Evolutionary conservation across 805 yeast genomes (phyloP).

Genomic region (Tetrapisispora phaffii): DNA sequence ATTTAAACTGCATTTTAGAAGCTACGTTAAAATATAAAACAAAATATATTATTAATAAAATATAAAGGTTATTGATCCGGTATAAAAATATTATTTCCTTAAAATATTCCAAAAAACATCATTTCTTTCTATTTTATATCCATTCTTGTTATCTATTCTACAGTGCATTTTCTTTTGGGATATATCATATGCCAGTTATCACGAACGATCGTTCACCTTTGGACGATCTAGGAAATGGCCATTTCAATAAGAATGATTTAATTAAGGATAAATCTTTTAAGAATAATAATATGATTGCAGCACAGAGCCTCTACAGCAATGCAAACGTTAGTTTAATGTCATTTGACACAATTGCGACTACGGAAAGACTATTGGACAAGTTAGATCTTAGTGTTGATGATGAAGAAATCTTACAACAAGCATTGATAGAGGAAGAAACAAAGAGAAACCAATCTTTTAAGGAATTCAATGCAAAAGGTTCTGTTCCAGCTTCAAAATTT

Average conservation of each 20-base stretch:
- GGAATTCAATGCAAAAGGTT: conserved; percentile 12
- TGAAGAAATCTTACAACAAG: conserved; percentile 23
- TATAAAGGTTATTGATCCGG: too few relatives aligned
- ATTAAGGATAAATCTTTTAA: background rate
- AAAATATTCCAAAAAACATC: too few relatives aligned
- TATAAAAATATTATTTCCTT: too few relatives aligned
- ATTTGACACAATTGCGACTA: conserved; percentile 24
- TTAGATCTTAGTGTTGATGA: conserved; percentile 27
- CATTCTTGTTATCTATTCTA: background rate
- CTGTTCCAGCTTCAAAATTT: conserved; percentile 29
- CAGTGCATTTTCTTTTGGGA: background rate
- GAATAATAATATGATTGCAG: background rate
- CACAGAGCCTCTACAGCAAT: background rate
- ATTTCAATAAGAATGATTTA: background rate
- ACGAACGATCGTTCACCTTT: background rate
- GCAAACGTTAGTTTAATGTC: conserved; percentile 16
- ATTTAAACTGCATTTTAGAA: too few relatives aligned
- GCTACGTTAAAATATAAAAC: too few relatives aligned
- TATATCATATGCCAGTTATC: background rate
- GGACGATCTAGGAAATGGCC: background rate
- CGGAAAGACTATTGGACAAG: conserved; percentile 26
- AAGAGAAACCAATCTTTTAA: background rate
- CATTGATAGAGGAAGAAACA: conserved; percentile 17
- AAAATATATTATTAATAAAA: too few relatives aligned
- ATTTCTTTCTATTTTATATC: too few relatives aligned